These are phyloP conservation scores for Aureobasidium uvarum DNA, from an alignment of 2,329 filamentous ascomycete genomes.

Conservation along the genomic window DNA sequence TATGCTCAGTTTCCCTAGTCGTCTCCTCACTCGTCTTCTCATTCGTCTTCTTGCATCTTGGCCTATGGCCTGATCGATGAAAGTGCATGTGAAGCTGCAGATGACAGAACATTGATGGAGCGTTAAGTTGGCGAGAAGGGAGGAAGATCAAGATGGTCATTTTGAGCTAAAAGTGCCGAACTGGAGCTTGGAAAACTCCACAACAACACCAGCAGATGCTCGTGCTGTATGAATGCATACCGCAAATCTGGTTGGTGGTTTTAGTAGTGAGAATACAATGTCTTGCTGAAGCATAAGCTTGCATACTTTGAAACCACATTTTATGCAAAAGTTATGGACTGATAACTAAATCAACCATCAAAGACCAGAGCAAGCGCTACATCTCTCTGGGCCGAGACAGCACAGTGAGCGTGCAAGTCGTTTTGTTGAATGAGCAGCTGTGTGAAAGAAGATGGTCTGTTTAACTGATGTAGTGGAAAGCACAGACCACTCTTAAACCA, in stretches of 20 bases:
- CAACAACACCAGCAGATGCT: background rate
- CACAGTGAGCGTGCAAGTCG: background rate
- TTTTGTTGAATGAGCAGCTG: background rate
- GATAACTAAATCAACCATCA: too few relatives aligned
- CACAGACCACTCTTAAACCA: background rate
- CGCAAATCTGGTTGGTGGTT: background rate
- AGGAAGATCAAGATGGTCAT: background rate
- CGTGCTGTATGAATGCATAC: background rate
- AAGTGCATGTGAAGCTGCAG: background rate
- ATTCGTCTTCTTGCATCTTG: background rate
- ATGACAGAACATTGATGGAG: background rate
- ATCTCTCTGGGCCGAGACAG: too few relatives aligned
- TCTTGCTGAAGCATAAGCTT: background rate
- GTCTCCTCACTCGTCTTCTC: background rate
- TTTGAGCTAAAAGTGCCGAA: background rate
- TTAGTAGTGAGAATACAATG: background rate
- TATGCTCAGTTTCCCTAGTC: background rate
- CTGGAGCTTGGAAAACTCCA: background rate
- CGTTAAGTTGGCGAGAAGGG: background rate
- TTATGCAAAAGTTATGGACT: constrained; percentile 1
- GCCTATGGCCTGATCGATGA: background rate
- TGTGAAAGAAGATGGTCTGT: background rate
- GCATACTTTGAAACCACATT: background rate
- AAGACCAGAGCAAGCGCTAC: background rate
- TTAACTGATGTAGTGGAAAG: background rate